phyloP scores from a whole-genome alignment of 768 basidiomycete species.

The Xerocomus spinulosus region DNA sequence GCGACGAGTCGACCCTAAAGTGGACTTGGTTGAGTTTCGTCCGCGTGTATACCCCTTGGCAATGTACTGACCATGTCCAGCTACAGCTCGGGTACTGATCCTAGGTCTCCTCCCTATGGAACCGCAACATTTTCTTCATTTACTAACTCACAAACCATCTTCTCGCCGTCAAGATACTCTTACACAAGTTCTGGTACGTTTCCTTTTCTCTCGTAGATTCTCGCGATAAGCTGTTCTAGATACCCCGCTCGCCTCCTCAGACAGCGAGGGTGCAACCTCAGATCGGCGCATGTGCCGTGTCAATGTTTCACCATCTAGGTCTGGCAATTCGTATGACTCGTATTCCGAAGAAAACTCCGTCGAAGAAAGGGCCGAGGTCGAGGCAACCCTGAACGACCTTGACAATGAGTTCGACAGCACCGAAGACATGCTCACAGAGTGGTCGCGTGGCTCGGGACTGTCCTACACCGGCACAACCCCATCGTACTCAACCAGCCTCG shows the following conservation, averaged over 20 bases:
- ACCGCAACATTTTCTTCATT: slow-evolving; percentile 53
- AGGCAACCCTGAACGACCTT: slow-evolving; percentile 59
- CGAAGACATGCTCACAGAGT: slow-evolving; percentile 61
- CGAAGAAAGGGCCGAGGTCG: slow-evolving; percentile 52
- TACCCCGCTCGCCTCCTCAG: slow-evolving; percentile 45
- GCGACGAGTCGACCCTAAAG: slow-evolving; percentile 39
- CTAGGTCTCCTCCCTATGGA: slow-evolving; percentile 61
- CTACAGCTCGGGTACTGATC: slow-evolving; percentile 37
- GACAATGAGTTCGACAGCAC: slow-evolving; percentile 65
- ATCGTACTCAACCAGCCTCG: slow-evolving; percentile 34
- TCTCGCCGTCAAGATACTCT: slow-evolving; percentile 59
- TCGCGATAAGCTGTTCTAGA: slow-evolving; percentile 29
- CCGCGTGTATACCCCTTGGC: slow-evolving; percentile 12
- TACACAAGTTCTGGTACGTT: slow-evolving; percentile 51
- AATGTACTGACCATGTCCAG: slow-evolving; percentile 39
- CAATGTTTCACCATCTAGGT: slow-evolving; percentile 49
- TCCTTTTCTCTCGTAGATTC: not conserved
- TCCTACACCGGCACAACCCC: slow-evolving; percentile 32
- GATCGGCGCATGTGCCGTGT: slow-evolving; percentile 48
- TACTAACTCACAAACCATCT: slow-evolving; percentile 48
- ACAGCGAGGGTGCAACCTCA: slow-evolving; percentile 43
- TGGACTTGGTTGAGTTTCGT: slow-evolving; percentile 27
- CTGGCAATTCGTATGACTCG: slow-evolving; percentile 40
- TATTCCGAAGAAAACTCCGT: slow-evolving; percentile 55
- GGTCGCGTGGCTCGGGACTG: slow-evolving; percentile 48